Percentiles rank a stretch among this genome's conserved stretches.
Conservation (phyloP, 2,329 filamentous ascomycete species). For the Talaromyces rugulosus region DNA sequence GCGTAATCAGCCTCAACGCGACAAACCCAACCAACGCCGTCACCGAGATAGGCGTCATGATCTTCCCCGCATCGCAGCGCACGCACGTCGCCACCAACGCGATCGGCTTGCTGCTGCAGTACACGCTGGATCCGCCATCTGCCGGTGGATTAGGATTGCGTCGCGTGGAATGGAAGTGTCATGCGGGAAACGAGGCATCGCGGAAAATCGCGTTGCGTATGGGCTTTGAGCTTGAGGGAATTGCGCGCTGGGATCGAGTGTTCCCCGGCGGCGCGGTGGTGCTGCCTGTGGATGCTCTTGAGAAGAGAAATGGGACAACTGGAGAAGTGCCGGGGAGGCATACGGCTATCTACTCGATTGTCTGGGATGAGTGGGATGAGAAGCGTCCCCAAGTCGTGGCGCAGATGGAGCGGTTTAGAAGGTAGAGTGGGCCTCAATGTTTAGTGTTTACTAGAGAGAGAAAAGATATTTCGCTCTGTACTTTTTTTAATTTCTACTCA, state of each 20-base stretch:
- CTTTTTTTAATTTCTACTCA: background rate
- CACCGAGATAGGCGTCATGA: conserved; percentile 17
- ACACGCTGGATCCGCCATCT: conserved; percentile 21
- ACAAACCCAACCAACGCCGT: conserved; percentile 9
- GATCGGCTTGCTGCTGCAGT: conserved; percentile 30
- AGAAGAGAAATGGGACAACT: conserved; percentile 12
- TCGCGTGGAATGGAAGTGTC: conserved; percentile 28
- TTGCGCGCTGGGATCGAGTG: background rate
- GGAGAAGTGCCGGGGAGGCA: conserved; percentile 12
- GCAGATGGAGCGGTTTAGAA: conserved; percentile 6
- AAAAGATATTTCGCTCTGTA: background rate
- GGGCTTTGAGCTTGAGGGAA: background rate
- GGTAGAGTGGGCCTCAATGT: too few relatives aligned
- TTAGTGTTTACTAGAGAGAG: background rate
- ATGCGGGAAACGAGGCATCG: background rate
- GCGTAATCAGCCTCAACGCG: conserved; percentile 1
- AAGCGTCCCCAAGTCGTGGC: conserved; percentile 9
- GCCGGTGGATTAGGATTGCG: conserved; percentile 22
- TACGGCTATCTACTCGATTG: conserved; percentile 12
- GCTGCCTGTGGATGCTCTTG: conserved; percentile 6
- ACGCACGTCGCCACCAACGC: conserved; percentile 34
- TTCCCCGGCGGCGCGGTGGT: conserved; percentile 2
- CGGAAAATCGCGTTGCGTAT: background rate
- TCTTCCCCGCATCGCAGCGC: conserved; percentile 30
- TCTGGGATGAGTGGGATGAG: conserved; percentile 15